Percentiles rank a stretch among this genome's conserved stretches.
Evolutionary conservation across 768 basidiomycete genomes (phyloP).

Genomic region (Mycena indigotica): DNA sequence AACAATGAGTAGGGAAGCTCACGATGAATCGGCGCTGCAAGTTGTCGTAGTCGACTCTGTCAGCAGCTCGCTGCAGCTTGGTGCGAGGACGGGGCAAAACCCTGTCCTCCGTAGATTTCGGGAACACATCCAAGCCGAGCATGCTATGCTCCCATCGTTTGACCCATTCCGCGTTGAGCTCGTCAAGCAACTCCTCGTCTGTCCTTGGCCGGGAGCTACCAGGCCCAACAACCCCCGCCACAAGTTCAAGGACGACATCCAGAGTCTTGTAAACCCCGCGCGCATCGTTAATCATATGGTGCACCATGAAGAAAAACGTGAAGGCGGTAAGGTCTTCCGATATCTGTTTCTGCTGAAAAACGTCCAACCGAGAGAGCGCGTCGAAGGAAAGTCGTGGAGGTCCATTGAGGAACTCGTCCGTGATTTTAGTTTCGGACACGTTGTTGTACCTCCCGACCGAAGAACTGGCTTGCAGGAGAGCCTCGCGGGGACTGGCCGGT

Average conservation of each 20-base stretch:
- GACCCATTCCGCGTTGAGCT: slow-evolving; percentile 7
- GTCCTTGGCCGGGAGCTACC: neutral
- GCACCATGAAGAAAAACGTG: neutral
- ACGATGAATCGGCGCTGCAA: slow-evolving; percentile 5
- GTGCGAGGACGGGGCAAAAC: neutral
- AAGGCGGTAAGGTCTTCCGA: neutral
- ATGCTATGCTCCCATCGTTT: slow-evolving; percentile 1
- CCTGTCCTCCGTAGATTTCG: slow-evolving; percentile 4
- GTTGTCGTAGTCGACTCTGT: slow-evolving; percentile 5
- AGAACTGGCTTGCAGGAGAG: slow-evolving; percentile 11
- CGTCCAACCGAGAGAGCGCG: neutral
- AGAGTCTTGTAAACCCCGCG: neutral
- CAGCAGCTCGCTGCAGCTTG: neutral
- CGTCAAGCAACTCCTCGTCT: neutral
- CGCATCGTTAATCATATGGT: slow-evolving; percentile 9
- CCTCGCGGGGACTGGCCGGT: slow-evolving; percentile 37
- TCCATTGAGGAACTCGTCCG: neutral
- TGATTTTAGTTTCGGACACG: neutral
- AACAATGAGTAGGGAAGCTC: neutral
- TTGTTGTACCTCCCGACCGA: neutral
- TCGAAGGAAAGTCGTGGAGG: neutral
- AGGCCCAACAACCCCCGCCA: neutral
- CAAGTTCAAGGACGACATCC: slow-evolving; percentile 6
- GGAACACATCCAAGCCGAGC: neutral
- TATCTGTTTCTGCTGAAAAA: neutral